A percentile compares a stretch with the other conserved stretches of the same genome.
phyloP scores from a whole-genome alignment of 805 yeast species.

The Candida suzukii region DNA sequence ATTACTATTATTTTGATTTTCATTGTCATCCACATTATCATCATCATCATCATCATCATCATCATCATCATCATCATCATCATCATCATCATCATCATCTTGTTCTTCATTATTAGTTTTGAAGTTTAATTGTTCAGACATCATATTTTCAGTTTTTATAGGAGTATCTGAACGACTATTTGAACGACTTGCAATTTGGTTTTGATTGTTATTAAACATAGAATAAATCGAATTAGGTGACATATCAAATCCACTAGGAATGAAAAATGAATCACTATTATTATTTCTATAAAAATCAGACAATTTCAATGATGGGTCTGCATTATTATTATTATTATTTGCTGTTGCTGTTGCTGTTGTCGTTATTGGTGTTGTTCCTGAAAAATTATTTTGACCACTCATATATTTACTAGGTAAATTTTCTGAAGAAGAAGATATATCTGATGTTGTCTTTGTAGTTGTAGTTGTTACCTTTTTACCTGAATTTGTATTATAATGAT shows the following conservation, averaged over 20 bases:
- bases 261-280: constrained; percentile 21
- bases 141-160: no score
- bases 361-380: neutral
- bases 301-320: constrained; percentile 12
- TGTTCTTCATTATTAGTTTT: neutral
- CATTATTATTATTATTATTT: constrained; percentile 4
- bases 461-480: neutral
- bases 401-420: neutral
- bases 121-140: no score
- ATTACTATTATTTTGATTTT: neutral
- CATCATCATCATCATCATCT: neutral
- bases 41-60: neutral
- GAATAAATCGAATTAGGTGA: constrained; percentile 11
- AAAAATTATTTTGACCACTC: neutral
- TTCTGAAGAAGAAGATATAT: no score
- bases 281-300: constrained; percentile 18
- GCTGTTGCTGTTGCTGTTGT: neutral
- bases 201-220: neutral
- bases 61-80: neutral
- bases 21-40: neutral
- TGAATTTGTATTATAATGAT: neutral
- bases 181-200: neutral
- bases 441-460: no score
- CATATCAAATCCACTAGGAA: constrained; percentile 22
- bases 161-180: neutral